Conservation (phyloP, 305 asterid species). For the Rubia peregrina region DNA sequence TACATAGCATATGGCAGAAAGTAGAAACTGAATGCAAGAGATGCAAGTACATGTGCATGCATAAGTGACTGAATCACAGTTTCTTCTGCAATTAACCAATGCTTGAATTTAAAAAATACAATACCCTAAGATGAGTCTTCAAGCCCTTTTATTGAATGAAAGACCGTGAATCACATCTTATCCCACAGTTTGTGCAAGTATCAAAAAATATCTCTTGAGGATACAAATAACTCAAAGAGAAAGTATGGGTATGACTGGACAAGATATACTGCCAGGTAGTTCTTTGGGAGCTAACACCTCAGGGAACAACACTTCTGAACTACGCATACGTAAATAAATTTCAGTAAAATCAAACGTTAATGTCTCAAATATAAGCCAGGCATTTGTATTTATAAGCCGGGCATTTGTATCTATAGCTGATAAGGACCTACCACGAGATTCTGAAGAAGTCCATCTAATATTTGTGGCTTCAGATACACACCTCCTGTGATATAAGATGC, state of each 20-base stretch:
- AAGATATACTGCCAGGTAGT: not conserved
- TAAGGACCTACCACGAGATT: slow-evolving; percentile 57
- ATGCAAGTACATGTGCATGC: no score
- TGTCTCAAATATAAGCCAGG: not conserved
- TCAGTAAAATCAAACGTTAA: not conserved
- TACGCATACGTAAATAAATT: not conserved
- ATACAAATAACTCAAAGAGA: no score
- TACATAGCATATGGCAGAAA: no score
- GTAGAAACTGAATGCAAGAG: no score
- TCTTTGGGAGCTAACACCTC: not conserved
- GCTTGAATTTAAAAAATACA: no score
- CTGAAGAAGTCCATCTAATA: slow-evolving; percentile 71
- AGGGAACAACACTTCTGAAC: not conserved
- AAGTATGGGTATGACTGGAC: not conserved
- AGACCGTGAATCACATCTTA: not conserved
- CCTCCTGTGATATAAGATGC: slow-evolving; percentile 89
- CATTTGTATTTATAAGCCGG: not conserved
- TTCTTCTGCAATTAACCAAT: no score
- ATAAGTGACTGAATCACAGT: no score
- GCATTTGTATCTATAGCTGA: not conserved
- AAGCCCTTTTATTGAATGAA: not conserved
- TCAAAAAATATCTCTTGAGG: no score
- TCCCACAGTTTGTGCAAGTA: no score
- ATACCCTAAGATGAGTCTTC: no score
- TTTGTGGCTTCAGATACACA: slow-evolving; percentile 83